Conservation (phyloP, 1,139 yeast genomes). For the Suhomyces maxii region DNA sequence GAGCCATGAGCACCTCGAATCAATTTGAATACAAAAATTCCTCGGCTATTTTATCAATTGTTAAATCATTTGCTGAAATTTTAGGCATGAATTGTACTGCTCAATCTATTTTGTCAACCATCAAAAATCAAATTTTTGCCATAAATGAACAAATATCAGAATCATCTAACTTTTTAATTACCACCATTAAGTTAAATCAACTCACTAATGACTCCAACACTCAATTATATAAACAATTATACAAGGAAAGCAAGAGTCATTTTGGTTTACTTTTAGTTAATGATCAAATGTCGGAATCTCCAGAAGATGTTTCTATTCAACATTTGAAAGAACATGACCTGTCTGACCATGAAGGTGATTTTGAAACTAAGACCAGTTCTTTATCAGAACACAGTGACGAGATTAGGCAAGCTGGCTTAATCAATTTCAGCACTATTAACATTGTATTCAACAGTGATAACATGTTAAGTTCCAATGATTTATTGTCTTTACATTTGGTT, state of each 20-base stretch:
- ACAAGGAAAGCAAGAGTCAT: conserved; percentile 27
- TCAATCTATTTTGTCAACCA: conserved; percentile 53
- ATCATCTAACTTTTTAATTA: conserved; percentile 26
- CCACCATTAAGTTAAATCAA: conserved; percentile 25
- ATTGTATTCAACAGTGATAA: conserved; percentile 33
- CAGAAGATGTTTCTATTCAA: conserved; percentile 3
- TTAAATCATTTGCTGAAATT: conserved; percentile 54
- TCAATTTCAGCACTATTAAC: conserved; percentile 22
- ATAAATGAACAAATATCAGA: conserved; percentile 34
- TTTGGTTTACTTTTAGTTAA: conserved; percentile 34
- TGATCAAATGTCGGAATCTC: conserved; percentile 8
- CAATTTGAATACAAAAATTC: conserved; percentile 37
- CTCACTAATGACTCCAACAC: conserved; percentile 21
- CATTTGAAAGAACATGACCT: conserved; percentile 7
- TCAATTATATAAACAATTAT: conserved; percentile 27
- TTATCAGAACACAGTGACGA: conserved; percentile 11
- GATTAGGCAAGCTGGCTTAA: conserved; percentile 15
- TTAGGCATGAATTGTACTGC: conserved; percentile 51
- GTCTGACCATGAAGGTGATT: conserved; percentile 8
- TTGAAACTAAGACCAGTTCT: conserved; percentile 7
- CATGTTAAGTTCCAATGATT: conserved; percentile 35
- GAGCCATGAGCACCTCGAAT: conserved; percentile 14
- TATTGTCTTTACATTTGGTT: conserved; percentile 30
- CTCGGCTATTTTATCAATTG: conserved; percentile 51
- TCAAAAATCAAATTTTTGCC: conserved; percentile 28